A percentile compares a stretch with the other conserved stretches of the same genome.
These are phyloP conservation scores for Dryas drummondii DNA, from an alignment of 306 rosid genomes.

Conservation along the genomic window DNA sequence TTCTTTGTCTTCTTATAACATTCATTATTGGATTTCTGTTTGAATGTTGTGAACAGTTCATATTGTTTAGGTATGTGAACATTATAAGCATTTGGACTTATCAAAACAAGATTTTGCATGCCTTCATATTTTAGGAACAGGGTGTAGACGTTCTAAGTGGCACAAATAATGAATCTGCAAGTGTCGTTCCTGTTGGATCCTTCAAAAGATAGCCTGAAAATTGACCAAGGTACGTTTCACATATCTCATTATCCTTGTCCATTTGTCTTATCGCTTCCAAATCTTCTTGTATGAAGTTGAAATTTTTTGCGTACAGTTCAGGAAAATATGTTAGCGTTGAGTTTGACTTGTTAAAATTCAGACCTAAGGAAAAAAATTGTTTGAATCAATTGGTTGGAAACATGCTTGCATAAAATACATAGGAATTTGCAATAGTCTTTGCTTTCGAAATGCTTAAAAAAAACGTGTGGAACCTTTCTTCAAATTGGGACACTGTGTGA, in stretches of 20 bases:
- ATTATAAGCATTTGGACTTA: neutral
- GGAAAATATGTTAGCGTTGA: neutral
- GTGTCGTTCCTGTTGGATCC: conserved; percentile 33
- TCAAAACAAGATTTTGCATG: neutral
- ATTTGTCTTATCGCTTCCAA: neutral
- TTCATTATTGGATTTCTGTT: neutral
- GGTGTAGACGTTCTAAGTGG: conserved; percentile 34
- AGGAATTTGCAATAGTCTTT: neutral
- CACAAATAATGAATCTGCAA: conserved; percentile 34
- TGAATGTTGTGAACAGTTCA: neutral
- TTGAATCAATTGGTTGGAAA: neutral
- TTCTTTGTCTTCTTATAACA: neutral
- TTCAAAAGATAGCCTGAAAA: conserved; percentile 34
- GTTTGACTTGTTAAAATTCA: neutral
- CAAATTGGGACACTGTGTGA: neutral
- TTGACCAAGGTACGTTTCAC: conserved; percentile 23
- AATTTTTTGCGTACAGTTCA: neutral
- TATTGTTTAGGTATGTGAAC: conserved; percentile 16
- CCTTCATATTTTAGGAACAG: conserved; percentile 27
- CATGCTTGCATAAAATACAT: neutral
- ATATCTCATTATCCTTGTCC: neutral
- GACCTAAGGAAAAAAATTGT: neutral
- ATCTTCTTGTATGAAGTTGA: neutral
- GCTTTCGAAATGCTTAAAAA: neutral
- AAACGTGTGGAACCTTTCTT: neutral